These are phyloP conservation scores for Tetraselmis striata DNA, from an alignment of 139 green algal genomes.

Conservation along the genomic window DNA sequence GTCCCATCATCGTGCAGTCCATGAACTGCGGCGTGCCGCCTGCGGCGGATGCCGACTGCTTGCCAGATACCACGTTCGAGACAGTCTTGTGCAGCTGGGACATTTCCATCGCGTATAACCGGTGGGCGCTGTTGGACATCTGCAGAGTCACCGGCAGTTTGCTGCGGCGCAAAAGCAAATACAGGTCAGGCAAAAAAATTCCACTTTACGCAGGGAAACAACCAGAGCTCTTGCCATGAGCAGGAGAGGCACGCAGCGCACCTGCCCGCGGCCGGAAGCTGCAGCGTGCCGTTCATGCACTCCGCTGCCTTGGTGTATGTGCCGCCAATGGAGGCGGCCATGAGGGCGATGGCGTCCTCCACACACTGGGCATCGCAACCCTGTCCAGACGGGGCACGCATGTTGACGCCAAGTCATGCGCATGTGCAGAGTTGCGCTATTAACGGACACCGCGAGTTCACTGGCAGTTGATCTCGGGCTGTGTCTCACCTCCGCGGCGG, in stretches of 20 bases:
- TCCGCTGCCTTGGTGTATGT: neutral
- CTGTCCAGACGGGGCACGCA: neutral
- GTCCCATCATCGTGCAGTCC: neutral
- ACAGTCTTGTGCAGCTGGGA: neutral
- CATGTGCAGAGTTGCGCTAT: too few relatives aligned
- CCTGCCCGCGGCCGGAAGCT: neutral
- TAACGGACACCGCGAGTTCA: too few relatives aligned
- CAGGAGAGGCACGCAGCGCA: too few relatives aligned
- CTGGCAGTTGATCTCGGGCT: too few relatives aligned
- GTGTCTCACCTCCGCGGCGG: neutral
- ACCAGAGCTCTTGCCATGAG: too few relatives aligned
- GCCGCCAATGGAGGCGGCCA: neutral
- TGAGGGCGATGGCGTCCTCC: neutral
- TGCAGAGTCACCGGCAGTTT: neutral
- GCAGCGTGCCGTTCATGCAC: neutral
- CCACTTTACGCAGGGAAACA: too few relatives aligned
- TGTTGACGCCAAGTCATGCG: too few relatives aligned
- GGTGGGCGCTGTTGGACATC: neutral
- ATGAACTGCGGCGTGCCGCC: neutral
- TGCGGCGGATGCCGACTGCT: too few relatives aligned
- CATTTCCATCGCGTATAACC: neutral
- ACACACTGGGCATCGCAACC: neutral
- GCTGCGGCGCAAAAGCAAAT: too few relatives aligned
- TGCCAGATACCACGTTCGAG: neutral
- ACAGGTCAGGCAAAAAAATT: too few relatives aligned